phyloP scores from a whole-genome alignment of 148 eudicot species.

The Gaultheria prostrata region DNA sequence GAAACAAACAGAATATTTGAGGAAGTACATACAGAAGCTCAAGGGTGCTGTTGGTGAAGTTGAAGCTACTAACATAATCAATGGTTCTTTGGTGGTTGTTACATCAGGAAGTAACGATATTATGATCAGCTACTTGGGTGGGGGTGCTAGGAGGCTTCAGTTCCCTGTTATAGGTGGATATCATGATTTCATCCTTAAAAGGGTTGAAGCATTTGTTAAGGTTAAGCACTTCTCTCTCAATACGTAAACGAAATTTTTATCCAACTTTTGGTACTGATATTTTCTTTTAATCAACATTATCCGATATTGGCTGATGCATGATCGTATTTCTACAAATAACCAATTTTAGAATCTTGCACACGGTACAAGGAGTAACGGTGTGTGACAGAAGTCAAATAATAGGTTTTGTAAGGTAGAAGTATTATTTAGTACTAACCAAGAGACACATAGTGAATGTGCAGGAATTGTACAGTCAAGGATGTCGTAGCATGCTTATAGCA shows the following conservation, averaged over 20 bases:
- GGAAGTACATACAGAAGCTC: slow-evolving; percentile 31
- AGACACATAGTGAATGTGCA: neutral
- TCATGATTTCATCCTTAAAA: slow-evolving; percentile 34
- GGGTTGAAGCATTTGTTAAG: slow-evolving; percentile 34
- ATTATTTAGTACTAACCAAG: neutral
- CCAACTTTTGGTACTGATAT: too few species aligned
- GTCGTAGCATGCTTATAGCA: neutral
- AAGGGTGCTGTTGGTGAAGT: slow-evolving; percentile 28
- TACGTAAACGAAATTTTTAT: too few species aligned
- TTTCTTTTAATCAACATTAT: too few species aligned
- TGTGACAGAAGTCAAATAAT: too few species aligned
- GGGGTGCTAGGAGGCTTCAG: slow-evolving; percentile 21
- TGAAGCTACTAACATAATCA: slow-evolving; percentile 10
- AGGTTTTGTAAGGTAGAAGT: neutral
- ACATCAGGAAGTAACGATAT: slow-evolving; percentile 43
- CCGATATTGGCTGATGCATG: too few species aligned
- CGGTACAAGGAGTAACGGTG: too few species aligned
- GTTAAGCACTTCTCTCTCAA: slow-evolving; percentile 10
- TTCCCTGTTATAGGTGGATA: slow-evolving; percentile 26
- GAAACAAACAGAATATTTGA: slow-evolving; percentile 31
- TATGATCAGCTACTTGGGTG: neutral
- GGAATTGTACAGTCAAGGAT: slow-evolving; percentile 1
- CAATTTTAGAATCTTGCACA: too few species aligned
- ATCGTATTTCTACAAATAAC: too few species aligned
- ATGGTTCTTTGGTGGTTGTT: slow-evolving; percentile 24